Conservation (phyloP, 164 flowering plant genomes). For the Umbellularia californica region DNA sequence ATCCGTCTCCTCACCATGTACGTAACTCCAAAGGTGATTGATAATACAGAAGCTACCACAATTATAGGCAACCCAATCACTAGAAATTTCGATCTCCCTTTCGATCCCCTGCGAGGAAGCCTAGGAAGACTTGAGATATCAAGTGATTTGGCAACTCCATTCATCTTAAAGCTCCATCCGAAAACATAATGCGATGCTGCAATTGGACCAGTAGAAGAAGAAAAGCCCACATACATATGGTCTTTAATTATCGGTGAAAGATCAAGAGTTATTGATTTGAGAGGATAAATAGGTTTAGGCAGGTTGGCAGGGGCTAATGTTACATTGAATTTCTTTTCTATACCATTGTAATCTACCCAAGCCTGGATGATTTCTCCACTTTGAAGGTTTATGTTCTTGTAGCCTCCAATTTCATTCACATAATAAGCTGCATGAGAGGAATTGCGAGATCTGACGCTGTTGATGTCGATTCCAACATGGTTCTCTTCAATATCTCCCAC, state of each 20-base stretch:
- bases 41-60: not conserved
- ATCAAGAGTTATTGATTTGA: slow-evolving; percentile 36
- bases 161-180: slow-evolving; percentile 61
- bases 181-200: slow-evolving; percentile 52
- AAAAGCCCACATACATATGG: slow-evolving; percentile 61
- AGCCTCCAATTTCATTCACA: not conserved
- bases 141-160: slow-evolving; percentile 34
- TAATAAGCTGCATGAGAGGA: slow-evolving; percentile 16
- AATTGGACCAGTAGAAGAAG: slow-evolving; percentile 59
- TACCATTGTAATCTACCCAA: slow-evolving; percentile 27
- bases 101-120: slow-evolving; percentile 23
- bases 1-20: slow-evolving; percentile 3
- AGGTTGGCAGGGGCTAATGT: slow-evolving; percentile 21
- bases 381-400: slow-evolving; percentile 9
- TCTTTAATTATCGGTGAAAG: slow-evolving; percentile 42
- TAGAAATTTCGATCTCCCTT: slow-evolving; percentile 5
- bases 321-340: slow-evolving; percentile 13
- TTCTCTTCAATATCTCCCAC: slow-evolving; percentile 15
- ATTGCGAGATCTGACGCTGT: slow-evolving; percentile 12
- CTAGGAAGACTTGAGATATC: slow-evolving; percentile 41
- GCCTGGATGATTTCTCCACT: slow-evolving; percentile 20
- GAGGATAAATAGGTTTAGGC: slow-evolving; percentile 40
- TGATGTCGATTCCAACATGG: slow-evolving; percentile 25
- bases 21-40: not conserved
- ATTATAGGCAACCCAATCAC: slow-evolving; percentile 12